Evolutionary conservation across 2,329 filamentous ascomycete species (phyloP).

Genomic region (Penicillium psychrosexuale): DNA sequence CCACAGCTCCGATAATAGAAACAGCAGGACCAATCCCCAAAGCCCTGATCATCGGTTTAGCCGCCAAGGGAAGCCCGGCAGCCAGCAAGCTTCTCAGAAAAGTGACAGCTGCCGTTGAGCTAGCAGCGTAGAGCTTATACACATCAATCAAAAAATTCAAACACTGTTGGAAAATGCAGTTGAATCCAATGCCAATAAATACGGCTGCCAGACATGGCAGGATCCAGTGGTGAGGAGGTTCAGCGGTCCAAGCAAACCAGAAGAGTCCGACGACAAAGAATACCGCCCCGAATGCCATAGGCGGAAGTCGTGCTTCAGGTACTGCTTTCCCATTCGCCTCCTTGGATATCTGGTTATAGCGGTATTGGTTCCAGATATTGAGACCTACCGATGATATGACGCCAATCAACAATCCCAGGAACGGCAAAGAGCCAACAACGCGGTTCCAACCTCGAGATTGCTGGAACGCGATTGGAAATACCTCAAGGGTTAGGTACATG

Average conservation of each 20-base stretch:
- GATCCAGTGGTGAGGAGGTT: conserved; percentile 17
- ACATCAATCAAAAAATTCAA: conserved; percentile 48
- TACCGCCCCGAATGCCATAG: conserved; percentile 46
- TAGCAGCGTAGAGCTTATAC: conserved; percentile 43
- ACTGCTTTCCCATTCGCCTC: conserved; percentile 32
- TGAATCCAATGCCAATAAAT: conserved; percentile 49
- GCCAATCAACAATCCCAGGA: conserved; percentile 46
- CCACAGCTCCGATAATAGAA: conserved; percentile 43
- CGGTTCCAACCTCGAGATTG: conserved; percentile 40
- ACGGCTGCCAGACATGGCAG: conserved; percentile 13
- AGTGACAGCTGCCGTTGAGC: conserved; percentile 44
- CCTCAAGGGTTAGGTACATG: conserved; percentile 48
- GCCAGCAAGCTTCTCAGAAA: conserved; percentile 45
- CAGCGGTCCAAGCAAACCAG: conserved; percentile 45
- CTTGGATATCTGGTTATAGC: conserved; percentile 35
- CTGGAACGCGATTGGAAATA: conserved; percentile 49
- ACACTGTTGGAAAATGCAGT: conserved; percentile 47
- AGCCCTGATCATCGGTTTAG: conserved; percentile 41
- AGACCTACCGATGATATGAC: conserved; percentile 41
- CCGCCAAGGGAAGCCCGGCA: conserved; percentile 35
- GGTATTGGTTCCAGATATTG: conserved; percentile 44
- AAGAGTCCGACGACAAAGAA: conserved; percentile 46
- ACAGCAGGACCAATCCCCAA: conserved; percentile 45
- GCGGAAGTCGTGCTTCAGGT: conserved; percentile 44
- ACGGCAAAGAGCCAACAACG: conserved; percentile 43